Conservation (phyloP, 176 grass and related monocot species). For the Oryza brachyantha region DNA sequence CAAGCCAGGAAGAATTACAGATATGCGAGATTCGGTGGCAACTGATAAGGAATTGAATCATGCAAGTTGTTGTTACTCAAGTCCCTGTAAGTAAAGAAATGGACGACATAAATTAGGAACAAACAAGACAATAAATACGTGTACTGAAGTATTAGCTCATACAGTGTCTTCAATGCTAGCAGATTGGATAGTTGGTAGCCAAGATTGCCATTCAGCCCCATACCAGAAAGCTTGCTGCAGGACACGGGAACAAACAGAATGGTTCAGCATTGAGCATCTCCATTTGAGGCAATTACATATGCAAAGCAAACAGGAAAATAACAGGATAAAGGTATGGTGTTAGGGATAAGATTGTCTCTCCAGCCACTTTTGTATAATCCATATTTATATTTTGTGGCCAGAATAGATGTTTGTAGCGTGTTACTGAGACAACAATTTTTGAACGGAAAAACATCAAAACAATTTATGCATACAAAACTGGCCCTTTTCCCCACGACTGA, state of each 20-base stretch:
- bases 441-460: not conserved
- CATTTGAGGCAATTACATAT: not conserved
- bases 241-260: conserved; percentile 16
- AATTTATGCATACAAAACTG: not conserved
- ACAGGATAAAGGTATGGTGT: conserved; percentile 3
- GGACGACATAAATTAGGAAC: conserved; percentile 5
- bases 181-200: conserved; percentile 73
- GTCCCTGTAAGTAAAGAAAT: conserved; percentile 59
- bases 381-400: not conserved
- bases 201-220: conserved; percentile 81
- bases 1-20: conserved; percentile 58
- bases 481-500: not conserved
- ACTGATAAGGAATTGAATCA: conserved; percentile 75
- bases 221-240: conserved; percentile 76
- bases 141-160: conserved; percentile 29
- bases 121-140: conserved; percentile 5
- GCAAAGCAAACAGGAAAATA: not conserved
- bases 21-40: conserved; percentile 81
- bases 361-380: not conserved
- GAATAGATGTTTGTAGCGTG: not conserved
- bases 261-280: conserved; percentile 3
- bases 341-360: not conserved
- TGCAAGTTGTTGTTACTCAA: conserved; percentile 77
- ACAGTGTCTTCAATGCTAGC: conserved; percentile 74
- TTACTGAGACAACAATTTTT: not conserved